These are phyloP conservation scores for Nyctanthes arbortristis DNA, from an alignment of 257 asterid species.

Conservation along the genomic window DNA sequence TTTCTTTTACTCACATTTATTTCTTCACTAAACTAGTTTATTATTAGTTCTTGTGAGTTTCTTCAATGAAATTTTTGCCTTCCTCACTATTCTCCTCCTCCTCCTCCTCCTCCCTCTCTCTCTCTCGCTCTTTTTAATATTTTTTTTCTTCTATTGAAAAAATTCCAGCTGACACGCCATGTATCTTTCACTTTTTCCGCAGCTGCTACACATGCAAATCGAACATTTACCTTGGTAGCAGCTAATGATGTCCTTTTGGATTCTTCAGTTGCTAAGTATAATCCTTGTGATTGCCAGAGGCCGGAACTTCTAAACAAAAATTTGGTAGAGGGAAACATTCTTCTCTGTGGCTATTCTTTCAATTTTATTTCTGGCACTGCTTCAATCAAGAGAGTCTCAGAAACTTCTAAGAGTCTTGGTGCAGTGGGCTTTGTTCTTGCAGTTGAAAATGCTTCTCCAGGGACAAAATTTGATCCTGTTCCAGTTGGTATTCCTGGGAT, in stretches of 20 bases:
- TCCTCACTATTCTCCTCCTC: constrained; percentile 12
- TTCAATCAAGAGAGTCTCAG: constrained; percentile 74
- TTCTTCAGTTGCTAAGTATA: constrained; percentile 61
- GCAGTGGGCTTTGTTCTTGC: constrained; percentile 97
- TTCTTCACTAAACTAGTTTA: neutral
- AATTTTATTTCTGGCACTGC: constrained; percentile 88
- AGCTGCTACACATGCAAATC: constrained; percentile 88
- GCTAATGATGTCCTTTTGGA: constrained; percentile 91
- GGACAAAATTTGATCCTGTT: constrained; percentile 89
- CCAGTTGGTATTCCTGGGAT: constrained; percentile 90
- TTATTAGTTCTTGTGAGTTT: neutral
- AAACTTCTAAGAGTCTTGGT: constrained; percentile 87
- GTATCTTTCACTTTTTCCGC: constrained; percentile 34
- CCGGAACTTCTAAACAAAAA: constrained; percentile 88
- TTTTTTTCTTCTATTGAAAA: neutral
- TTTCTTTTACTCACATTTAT: neutral
- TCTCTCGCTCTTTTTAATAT: too few species aligned
- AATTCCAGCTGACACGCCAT: constrained; percentile 18
- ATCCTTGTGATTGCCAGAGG: constrained; percentile 88
- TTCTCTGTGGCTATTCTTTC: constrained; percentile 96
- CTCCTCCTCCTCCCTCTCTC: too few species aligned
- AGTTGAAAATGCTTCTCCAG: constrained; percentile 92
- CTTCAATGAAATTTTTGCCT: neutral
- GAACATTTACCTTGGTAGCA: constrained; percentile 82
- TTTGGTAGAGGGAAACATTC: constrained; percentile 86